Evolutionary conservation across 73 alveolate species (phyloP).

Genomic region (Blepharisma stoltei): DNA sequence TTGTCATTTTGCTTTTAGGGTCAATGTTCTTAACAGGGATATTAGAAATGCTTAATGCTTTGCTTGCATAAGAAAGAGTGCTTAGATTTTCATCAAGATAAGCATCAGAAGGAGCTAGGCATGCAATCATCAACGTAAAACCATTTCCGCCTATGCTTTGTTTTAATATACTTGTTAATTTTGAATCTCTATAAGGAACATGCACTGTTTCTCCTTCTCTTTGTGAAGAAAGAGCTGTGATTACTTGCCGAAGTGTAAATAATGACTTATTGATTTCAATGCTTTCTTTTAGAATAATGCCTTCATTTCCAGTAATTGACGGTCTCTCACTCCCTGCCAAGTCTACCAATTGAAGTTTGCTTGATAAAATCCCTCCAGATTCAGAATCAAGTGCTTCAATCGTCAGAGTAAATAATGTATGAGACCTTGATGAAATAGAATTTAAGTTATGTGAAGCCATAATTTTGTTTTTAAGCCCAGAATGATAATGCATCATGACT

Average conservation of each 20-base stretch:
- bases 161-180: constrained; percentile 79
- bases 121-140: constrained; percentile 72
- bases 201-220: constrained; percentile 63
- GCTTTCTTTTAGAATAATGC: constrained; percentile 85
- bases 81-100: constrained; percentile 69
- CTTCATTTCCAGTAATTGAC: constrained; percentile 69
- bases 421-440: constrained; percentile 91
- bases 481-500: constrained; percentile 71
- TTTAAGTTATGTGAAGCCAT: constrained; percentile 90
- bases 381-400: constrained; percentile 54
- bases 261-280: constrained; percentile 82
- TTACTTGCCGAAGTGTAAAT: constrained; percentile 79
- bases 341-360: constrained; percentile 73
- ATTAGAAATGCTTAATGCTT: constrained; percentile 66
- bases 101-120: constrained; percentile 65
- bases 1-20: constrained; percentile 89
- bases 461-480: constrained; percentile 82
- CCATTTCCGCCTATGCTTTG: constrained; percentile 91
- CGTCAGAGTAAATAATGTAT: constrained; percentile 92
- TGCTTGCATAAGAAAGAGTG: constrained; percentile 68
- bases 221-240: constrained; percentile 58
- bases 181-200: constrained; percentile 83
- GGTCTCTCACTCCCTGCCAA: constrained; percentile 93
- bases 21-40: constrained; percentile 6
- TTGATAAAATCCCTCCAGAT: constrained; percentile 44